Conservation (phyloP, 495 filamentous ascomycete genomes). For the Penicillium verhagenii region DNA sequence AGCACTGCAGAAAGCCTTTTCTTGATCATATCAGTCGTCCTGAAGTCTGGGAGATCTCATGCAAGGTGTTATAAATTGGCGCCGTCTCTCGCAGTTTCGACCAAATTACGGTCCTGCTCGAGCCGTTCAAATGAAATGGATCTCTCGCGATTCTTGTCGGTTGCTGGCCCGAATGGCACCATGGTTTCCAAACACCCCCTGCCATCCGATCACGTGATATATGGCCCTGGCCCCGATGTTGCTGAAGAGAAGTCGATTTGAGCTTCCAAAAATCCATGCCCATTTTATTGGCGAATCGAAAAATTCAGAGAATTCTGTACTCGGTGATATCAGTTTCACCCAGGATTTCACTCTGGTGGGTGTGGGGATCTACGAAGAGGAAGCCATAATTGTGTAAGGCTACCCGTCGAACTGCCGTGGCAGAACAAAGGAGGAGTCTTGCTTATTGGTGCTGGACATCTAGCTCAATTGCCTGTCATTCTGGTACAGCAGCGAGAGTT, state of each 20-base stretch:
- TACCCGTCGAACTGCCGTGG: constrained; percentile 1
- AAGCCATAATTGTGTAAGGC: background rate
- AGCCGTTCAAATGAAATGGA: background rate
- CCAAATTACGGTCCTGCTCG: background rate
- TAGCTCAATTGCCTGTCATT: background rate
- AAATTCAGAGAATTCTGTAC: background rate
- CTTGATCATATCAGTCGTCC: background rate
- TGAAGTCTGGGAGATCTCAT: background rate
- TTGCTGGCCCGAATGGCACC: background rate
- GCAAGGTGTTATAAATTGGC: background rate
- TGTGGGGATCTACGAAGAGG: constrained; percentile 2
- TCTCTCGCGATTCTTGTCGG: background rate
- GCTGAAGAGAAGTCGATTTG: constrained; percentile 3
- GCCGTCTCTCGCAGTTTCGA: background rate
- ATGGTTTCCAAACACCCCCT: background rate
- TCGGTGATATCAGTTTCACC: background rate
- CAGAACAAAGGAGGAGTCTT: constrained; percentile 1
- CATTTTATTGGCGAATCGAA: background rate
- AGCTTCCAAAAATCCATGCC: constrained; percentile 2
- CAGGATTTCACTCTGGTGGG: background rate
- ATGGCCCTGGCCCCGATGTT: background rate
- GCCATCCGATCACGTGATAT: background rate
- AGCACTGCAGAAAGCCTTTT: background rate
- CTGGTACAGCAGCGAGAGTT: background rate
- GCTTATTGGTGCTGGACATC: background rate